These are phyloP conservation scores for Candida silvicultrix DNA, from an alignment of 805 yeast genomes.

Conservation along the genomic window DNA sequence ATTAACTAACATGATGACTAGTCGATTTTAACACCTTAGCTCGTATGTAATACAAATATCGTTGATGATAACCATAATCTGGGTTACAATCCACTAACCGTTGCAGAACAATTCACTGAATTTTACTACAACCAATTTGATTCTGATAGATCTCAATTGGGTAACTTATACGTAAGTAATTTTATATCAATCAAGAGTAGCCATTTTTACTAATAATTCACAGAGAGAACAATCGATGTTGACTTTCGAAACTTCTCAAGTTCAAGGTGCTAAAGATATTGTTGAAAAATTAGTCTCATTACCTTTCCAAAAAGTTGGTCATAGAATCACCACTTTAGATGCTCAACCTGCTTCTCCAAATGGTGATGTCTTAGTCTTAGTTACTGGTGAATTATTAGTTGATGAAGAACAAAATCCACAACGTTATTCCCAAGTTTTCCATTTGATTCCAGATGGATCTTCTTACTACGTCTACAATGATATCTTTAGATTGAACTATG, in stretches of 20 bases:
- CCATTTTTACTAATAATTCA: neutral
- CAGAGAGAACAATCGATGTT: constrained; percentile 93
- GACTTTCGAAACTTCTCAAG: constrained; percentile 90
- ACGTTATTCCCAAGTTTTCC: constrained; percentile 96
- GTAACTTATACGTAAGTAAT: constrained; percentile 68
- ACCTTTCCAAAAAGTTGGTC: constrained; percentile 90
- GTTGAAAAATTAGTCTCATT: constrained; percentile 86
- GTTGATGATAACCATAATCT: neutral
- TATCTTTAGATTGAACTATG: constrained; percentile 90
- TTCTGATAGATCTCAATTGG: constrained; percentile 85
- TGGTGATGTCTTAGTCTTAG: constrained; percentile 94
- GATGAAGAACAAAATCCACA: constrained; percentile 96
- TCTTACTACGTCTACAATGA: constrained; percentile 95
- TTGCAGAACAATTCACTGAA: constrained; percentile 72
- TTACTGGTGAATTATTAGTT: constrained; percentile 85
- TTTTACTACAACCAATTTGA: constrained; percentile 96
- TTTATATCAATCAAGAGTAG: neutral
- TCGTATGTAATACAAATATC: constrained; percentile 19
- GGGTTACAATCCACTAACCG: neutral
- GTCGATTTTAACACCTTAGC: constrained; percentile 43
- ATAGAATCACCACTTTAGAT: constrained; percentile 89
- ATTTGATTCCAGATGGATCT: constrained; percentile 85
- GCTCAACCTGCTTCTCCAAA: constrained; percentile 96
- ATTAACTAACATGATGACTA: constrained; percentile 13
- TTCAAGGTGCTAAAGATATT: constrained; percentile 90